Evolutionary conservation across 169 alveolate genomes (phyloP).

Genomic region (Cystoisospora suis): DNA sequence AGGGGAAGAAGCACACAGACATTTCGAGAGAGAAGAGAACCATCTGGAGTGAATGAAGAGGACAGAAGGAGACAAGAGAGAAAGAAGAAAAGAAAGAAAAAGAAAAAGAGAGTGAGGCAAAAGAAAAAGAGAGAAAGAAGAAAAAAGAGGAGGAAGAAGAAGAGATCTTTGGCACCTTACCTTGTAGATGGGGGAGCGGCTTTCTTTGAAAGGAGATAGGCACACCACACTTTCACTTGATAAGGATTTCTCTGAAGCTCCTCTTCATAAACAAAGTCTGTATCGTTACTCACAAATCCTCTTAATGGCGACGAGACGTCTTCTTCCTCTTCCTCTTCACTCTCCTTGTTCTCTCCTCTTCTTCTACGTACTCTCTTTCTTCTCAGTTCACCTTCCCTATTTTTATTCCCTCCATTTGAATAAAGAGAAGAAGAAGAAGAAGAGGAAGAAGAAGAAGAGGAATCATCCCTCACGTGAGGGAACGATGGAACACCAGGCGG

Average conservation of each 20-base stretch:
- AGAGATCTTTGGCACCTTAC: not conserved
- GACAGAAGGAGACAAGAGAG: not conserved
- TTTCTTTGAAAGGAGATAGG: conserved; percentile 48
- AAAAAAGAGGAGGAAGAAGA: not conserved
- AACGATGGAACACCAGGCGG: no score
- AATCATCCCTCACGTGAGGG: no score
- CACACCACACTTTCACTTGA: conserved; percentile 58
- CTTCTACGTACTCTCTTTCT: no score
- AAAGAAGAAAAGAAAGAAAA: not conserved
- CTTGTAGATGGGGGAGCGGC: conserved; percentile 47
- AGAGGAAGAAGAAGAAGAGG: not conserved
- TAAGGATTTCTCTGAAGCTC: conserved; percentile 63
- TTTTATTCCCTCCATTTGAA: no score
- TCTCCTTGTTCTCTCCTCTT: no score
- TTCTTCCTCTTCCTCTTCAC: not conserved
- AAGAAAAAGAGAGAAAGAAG: not conserved
- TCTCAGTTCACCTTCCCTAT: no score
- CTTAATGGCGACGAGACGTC: not conserved
- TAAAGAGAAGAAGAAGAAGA: no score
- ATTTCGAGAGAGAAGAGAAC: no score
- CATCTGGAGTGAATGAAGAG: no score
- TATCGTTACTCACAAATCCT: not conserved
- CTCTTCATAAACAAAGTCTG: conserved; percentile 62
- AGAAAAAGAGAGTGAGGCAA: not conserved
- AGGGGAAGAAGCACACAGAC: not conserved